phyloP scores from a whole-genome alignment of 257 asterid species.

The Fraxinus quadrangulata region DNA sequence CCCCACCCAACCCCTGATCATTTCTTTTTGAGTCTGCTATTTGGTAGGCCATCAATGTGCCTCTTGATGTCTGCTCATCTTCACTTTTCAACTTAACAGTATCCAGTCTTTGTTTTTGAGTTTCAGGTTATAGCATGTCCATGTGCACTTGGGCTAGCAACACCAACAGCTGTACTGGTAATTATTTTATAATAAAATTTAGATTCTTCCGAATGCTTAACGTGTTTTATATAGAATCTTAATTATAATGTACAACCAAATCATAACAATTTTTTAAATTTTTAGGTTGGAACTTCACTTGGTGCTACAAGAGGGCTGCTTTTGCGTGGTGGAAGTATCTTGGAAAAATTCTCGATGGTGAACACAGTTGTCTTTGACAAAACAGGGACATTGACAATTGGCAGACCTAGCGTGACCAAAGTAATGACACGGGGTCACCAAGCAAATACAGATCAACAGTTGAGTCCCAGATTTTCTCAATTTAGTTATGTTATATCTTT shows the following conservation, averaged over 20 bases:
- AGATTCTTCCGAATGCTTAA: conserved; percentile 18
- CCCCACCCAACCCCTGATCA: not conserved
- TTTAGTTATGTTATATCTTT: conserved; percentile 22
- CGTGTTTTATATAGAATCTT: conserved; percentile 13
- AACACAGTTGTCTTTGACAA: conserved; percentile 88
- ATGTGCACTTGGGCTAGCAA: conserved; percentile 99
- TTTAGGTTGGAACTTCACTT: conserved; percentile 97
- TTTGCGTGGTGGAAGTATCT: conserved; percentile 94
- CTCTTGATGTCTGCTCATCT: conserved; percentile 6
- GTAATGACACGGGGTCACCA: conserved; percentile 49
- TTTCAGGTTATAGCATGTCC: conserved; percentile 98
- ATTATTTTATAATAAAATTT: conserved; percentile 19
- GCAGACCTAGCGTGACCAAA: conserved; percentile 88
- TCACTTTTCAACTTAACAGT: conserved; percentile 18
- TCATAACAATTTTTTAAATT: conserved; percentile 23
- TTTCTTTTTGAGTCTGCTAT: not conserved
- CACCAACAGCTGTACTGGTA: conserved; percentile 99
- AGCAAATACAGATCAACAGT: conserved; percentile 52
- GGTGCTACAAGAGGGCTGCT: conserved; percentile 97
- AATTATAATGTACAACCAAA: conserved; percentile 11
- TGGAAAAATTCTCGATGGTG: conserved; percentile 83
- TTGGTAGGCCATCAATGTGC: not conserved
- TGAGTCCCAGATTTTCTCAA: conserved; percentile 38
- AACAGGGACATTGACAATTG: conserved; percentile 93
- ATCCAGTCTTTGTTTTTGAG: conserved; percentile 30